Evolutionary conservation across 768 basidiomycete genomes (phyloP).

Genomic region (Coprinellus aureogranulatus): DNA sequence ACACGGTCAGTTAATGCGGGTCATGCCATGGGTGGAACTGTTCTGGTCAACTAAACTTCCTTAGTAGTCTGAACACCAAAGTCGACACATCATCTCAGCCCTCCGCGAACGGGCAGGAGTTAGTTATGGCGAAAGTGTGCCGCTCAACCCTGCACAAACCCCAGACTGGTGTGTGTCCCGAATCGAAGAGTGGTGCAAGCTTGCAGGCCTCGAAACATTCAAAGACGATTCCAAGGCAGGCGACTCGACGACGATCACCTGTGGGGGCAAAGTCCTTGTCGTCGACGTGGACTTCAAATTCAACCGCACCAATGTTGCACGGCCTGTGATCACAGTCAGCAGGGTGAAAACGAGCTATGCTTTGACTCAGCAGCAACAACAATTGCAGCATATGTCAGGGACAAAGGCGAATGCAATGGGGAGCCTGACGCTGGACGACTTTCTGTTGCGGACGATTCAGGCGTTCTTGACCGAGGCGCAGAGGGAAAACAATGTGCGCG

Average conservation of each 20-base stretch:
- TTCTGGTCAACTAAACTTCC: slow-evolving; percentile 14
- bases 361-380: slow-evolving; percentile 25
- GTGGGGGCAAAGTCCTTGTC: slow-evolving; percentile 80
- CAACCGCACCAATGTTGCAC: slow-evolving; percentile 33
- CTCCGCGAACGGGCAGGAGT: slow-evolving; percentile 46
- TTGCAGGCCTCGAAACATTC: slow-evolving; percentile 74
- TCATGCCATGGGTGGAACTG: slow-evolving; percentile 1
- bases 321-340: slow-evolving; percentile 43
- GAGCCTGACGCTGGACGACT: slow-evolving; percentile 59
- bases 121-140: slow-evolving; percentile 64
- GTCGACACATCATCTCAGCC: slow-evolving; percentile 46
- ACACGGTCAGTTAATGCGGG: slow-evolving; percentile 41
- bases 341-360: slow-evolving; percentile 76
- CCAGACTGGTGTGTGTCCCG: slow-evolving; percentile 59
- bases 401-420: slow-evolving; percentile 43
- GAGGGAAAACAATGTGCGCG: slow-evolving; percentile 46
- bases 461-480: slow-evolving; percentile 62
- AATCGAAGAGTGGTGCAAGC: slow-evolving; percentile 59
- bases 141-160: slow-evolving; percentile 43
- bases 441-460: slow-evolving; percentile 55
- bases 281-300: slow-evolving; percentile 69
- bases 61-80: slow-evolving; percentile 52
- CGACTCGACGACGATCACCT: slow-evolving; percentile 48
- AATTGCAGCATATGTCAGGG: slow-evolving; percentile 21
- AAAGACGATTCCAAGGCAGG: slow-evolving; percentile 56